Evolutionary conservation across 805 yeast genomes (phyloP).

Genomic region (Jamesozyma spencerorum): DNA sequence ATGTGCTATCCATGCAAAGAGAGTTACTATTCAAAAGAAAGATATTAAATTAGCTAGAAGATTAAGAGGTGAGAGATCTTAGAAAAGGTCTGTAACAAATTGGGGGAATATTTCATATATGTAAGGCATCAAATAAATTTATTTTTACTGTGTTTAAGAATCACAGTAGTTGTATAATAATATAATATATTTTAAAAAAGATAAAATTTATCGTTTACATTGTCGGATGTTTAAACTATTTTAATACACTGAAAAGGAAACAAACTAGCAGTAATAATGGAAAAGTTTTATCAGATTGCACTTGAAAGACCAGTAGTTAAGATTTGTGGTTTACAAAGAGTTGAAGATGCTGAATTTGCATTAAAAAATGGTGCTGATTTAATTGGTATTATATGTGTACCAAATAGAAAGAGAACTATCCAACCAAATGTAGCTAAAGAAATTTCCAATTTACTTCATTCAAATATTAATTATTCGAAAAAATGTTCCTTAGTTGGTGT

Average conservation of each 20-base stretch:
- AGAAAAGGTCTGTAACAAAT: too few species aligned
- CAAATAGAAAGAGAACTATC: slow-evolving; percentile 67
- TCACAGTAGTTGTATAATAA: slow-evolving; percentile 2
- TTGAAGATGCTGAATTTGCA: slow-evolving; percentile 64
- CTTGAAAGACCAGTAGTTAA: slow-evolving; percentile 49
- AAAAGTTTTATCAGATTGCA: background rate
- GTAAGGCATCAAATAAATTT: background rate
- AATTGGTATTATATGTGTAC: slow-evolving; percentile 82
- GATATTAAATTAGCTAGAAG: too few species aligned
- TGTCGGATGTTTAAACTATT: too few species aligned
- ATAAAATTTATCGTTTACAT: background rate
- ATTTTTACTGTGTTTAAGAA: background rate
- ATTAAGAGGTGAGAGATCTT: too few species aligned
- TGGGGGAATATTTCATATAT: too few species aligned
- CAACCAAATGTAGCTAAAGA: slow-evolving; percentile 36
- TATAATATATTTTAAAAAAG: background rate
- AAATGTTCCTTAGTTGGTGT: slow-evolving; percentile 86
- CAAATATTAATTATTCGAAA: slow-evolving; percentile 33
- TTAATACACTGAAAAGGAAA: too few species aligned
- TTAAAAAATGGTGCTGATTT: slow-evolving; percentile 63
- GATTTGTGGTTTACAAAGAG: slow-evolving; percentile 71
- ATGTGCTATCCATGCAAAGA: too few species aligned
- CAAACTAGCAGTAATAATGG: background rate
- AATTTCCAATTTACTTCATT: slow-evolving; percentile 36
- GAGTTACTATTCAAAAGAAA: too few species aligned